Percentiles rank a stretch among this genome's conserved stretches.
These are phyloP conservation scores for Chenopodium quinoa DNA, from an alignment of 148 eudicot species.

Conservation along the genomic window DNA sequence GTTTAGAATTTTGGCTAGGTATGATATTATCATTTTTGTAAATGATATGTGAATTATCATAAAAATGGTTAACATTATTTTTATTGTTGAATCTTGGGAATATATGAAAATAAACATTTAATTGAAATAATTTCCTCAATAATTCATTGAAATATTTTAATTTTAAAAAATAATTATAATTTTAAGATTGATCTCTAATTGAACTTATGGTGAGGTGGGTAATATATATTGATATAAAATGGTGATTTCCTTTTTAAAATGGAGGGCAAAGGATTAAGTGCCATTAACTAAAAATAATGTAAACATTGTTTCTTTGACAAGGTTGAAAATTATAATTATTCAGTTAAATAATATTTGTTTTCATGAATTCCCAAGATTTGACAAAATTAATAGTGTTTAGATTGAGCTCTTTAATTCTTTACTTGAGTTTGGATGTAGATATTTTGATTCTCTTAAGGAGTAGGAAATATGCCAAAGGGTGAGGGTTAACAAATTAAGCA, in stretches of 20 bases:
- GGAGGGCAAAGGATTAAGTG: not conserved
- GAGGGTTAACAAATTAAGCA: too few species aligned
- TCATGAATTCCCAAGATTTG: not conserved
- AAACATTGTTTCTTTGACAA: not conserved
- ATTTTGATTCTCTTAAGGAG: too few species aligned
- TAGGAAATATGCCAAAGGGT: too few species aligned
- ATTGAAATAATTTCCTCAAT: not conserved
- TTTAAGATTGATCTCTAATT: too few species aligned
- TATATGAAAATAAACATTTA: not conserved
- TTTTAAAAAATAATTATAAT: too few species aligned
- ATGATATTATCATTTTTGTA: too few species aligned
- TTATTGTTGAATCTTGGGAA: slow-evolving; percentile 4
- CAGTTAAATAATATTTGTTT: not conserved
- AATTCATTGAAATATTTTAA: not conserved
- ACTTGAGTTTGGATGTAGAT: too few species aligned
- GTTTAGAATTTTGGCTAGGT: too few species aligned
- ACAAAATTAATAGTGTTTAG: not conserved
- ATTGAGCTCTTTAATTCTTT: not conserved
- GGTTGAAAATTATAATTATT: not conserved
- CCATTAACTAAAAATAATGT: not conserved
- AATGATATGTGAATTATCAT: not conserved
- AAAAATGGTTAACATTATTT: not conserved
- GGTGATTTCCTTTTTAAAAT: not conserved
- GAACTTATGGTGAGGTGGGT: too few species aligned
- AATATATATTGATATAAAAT: not conserved